phyloP scores from a whole-genome alignment of 306 rosid genomes.

The Quercus mongolica region DNA sequence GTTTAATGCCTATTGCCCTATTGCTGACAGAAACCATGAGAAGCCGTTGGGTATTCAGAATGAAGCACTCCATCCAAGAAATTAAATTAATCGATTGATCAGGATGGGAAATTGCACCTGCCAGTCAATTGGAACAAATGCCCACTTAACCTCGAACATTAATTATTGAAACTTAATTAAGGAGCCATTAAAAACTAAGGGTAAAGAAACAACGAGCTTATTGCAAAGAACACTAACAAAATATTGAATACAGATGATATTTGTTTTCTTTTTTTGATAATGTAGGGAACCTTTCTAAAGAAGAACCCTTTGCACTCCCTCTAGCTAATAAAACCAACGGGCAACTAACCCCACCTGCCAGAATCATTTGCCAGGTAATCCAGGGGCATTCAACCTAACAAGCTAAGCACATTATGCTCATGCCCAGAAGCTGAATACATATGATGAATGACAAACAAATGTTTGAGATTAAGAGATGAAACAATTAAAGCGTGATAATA shows the following conservation, averaged over 20 bases:
- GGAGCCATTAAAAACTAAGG: not conserved
- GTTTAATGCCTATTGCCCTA: not conserved
- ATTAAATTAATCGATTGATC: not conserved
- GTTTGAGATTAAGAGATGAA: not conserved
- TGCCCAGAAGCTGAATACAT: no score
- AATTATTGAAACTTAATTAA: not conserved
- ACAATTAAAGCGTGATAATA: slow-evolving; percentile 21
- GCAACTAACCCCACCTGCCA: no score
- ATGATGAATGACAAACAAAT: not conserved
- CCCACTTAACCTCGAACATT: not conserved
- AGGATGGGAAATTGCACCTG: not conserved
- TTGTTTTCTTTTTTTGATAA: no score
- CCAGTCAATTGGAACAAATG: not conserved
- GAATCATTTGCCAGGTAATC: no score
- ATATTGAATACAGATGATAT: not conserved
- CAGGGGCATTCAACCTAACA: no score
- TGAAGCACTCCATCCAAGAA: not conserved
- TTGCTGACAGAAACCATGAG: not conserved
- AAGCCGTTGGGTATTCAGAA: not conserved
- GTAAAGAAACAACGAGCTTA: not conserved
- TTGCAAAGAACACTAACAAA: not conserved
- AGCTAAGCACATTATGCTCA: no score
- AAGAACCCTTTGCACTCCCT: no score
- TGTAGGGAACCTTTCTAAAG: no score
- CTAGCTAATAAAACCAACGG: no score